Percentiles rank a stretch among this genome's conserved stretches.
These are phyloP conservation scores for Pyrenophora teres DNA, from an alignment of 2,329 filamentous ascomycete species.

Conservation along the genomic window DNA sequence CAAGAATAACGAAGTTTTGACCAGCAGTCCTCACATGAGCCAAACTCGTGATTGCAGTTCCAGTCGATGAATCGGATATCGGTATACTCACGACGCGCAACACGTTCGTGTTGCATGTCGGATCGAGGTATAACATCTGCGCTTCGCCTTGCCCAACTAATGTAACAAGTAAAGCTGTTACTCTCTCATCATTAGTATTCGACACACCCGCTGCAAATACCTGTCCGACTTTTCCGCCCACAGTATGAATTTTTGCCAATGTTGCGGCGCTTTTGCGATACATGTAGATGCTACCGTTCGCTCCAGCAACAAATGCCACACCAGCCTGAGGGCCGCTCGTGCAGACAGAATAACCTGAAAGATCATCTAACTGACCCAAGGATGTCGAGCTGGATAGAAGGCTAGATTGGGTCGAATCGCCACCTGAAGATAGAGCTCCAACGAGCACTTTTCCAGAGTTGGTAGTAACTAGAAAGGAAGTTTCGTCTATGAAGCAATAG, in stretches of 20 bases:
- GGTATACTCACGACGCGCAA: slow-evolving; percentile 15
- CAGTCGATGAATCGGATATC: slow-evolving; percentile 42
- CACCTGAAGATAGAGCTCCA: slow-evolving; percentile 17
- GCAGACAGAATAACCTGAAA: slow-evolving; percentile 57
- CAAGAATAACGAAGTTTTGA: slow-evolving; percentile 53
- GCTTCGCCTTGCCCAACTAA: slow-evolving; percentile 45
- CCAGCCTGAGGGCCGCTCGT: slow-evolving; percentile 44
- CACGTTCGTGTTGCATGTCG: background rate
- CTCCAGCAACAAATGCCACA: slow-evolving; percentile 54
- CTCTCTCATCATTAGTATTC: slow-evolving; percentile 7
- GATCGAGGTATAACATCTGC: slow-evolving; percentile 34
- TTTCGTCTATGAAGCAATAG: slow-evolving; percentile 65
- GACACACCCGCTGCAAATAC: slow-evolving; percentile 37
- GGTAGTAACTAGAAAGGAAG: slow-evolving; percentile 62
- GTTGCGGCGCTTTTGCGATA: slow-evolving; percentile 31
- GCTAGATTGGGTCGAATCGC: background rate
- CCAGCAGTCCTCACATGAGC: slow-evolving; percentile 31
- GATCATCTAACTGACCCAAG: slow-evolving; percentile 40
- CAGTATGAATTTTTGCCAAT: slow-evolving; percentile 32
- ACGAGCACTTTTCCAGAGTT: slow-evolving; percentile 63
- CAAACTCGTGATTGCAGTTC: slow-evolving; percentile 60
- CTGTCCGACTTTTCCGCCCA: slow-evolving; percentile 49
- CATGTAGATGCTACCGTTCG: slow-evolving; percentile 51
- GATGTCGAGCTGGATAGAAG: slow-evolving; percentile 31
- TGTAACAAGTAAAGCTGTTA: slow-evolving; percentile 44